phyloP scores from a whole-genome alignment of 108 stramenopile genomes.

The Seminavis robusta region DNA sequence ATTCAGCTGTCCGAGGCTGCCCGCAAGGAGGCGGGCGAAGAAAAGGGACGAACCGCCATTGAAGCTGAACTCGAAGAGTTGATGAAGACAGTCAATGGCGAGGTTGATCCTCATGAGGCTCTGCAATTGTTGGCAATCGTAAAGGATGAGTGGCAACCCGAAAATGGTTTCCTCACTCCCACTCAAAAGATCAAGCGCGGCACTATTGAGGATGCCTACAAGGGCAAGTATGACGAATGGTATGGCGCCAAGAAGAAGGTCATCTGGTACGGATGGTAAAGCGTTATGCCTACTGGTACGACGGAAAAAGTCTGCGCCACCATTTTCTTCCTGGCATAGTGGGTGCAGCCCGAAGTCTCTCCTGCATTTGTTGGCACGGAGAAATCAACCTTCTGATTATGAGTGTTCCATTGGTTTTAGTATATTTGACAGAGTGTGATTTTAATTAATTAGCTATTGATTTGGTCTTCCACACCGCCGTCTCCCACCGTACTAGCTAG shows the following conservation, averaged over 20 bases:
- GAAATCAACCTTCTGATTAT: too few relatives aligned
- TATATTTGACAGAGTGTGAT: too few relatives aligned
- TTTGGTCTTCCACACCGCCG: too few relatives aligned
- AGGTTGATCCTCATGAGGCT: constrained; percentile 60
- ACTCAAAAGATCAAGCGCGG: constrained; percentile 78
- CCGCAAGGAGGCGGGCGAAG: constrained; percentile 47
- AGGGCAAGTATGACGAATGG: constrained; percentile 58
- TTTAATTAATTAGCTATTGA: too few relatives aligned
- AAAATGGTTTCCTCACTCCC: constrained; percentile 78
- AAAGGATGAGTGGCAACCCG: constrained; percentile 80
- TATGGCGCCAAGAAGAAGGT: constrained; percentile 64
- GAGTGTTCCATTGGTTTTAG: too few relatives aligned
- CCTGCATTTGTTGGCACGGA: too few relatives aligned
- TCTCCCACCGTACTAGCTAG: too few relatives aligned
- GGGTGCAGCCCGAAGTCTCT: too few relatives aligned
- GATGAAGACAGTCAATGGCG: constrained; percentile 37
- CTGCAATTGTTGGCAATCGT: constrained; percentile 64
- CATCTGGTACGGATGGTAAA: constrained; percentile 57
- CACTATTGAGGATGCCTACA: constrained; percentile 67
- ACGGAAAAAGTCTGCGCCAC: too few relatives aligned
- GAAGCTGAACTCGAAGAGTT: constrained; percentile 50
- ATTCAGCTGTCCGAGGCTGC: constrained; percentile 55
- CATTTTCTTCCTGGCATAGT: too few relatives aligned
- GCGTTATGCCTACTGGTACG: constrained; percentile 3
- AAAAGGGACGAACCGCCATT: constrained; percentile 38